Evolutionary conservation across 495 filamentous ascomycete genomes (phyloP), one percentile per base, ranked within the genome.

Genomic region (Trichoderma orchidacearum): DNA sequence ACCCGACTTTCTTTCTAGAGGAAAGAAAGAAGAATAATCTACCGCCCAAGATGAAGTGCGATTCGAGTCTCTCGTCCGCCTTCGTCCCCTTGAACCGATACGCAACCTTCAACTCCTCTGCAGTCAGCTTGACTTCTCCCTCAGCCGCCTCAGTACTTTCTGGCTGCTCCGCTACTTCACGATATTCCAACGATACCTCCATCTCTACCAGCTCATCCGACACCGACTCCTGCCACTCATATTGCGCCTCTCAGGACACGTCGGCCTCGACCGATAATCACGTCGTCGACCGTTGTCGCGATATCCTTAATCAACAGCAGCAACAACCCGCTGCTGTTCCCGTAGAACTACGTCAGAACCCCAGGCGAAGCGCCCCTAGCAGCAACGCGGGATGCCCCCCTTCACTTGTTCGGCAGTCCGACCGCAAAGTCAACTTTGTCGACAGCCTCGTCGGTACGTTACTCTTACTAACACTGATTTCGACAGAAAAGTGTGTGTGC

Each of bases 361-460:
- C 89, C 55, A 80, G 92, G 57, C 85, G 92, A 58, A 89, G 85
- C 62, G 81, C 72, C 52, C 66, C 61, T 60, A 67, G 82, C 59
- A 60, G 70, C 30, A 70, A 69, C 55, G 75, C 76, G 55, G 81
- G 82, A 59, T 82, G 83, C 62, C 90, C 91, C 60, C 90, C 93
- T 28, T 76, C 85, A 57, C 81, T 96, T 54, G 78, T 90, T 45
- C 86, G 93, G 57, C 93, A 98, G 75, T 84, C 83, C 63, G 93
- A 96, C 67, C 85, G 93, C 59, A 97, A 96, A 75, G 80, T 87
- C 65, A 90, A 85, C 68, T 98, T 97, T 68, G 93, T 98, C 73
- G 92, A 96, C 69, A 90, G 83, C 74, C 89, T 98, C 68, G 92
- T 98, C 79, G 93, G 93, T 98, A 89, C 93, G 93, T 58, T 51